phyloP scores from a whole-genome alignment of 768 basidiomycete species.

The Lactarius hengduanensis region DNA sequence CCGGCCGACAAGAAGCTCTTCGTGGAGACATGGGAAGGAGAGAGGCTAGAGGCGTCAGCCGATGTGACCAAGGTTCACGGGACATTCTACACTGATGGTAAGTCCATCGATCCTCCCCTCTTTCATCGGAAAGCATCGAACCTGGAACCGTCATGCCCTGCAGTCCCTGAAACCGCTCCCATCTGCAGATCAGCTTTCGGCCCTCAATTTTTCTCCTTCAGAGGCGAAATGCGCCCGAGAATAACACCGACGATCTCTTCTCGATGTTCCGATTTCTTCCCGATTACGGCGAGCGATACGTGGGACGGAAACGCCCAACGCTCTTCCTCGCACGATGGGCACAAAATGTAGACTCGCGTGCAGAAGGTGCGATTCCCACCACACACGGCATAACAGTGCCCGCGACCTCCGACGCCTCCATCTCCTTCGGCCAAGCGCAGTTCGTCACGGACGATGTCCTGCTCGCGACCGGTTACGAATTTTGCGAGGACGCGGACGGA shows the following conservation, averaged over 20 bases:
- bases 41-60: conserved; percentile 22
- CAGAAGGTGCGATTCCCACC: not conserved
- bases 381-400: conserved; percentile 12
- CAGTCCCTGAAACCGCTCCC: not conserved
- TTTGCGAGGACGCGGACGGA: conserved; percentile 32
- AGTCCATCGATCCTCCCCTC: not conserved
- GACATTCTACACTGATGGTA: conserved; percentile 34
- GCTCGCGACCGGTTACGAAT: conserved; percentile 33
- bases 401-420: not conserved
- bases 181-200: conserved; percentile 14
- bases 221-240: conserved; percentile 27
- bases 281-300: conserved; percentile 24
- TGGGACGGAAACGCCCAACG: conserved; percentile 22
- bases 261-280: conserved; percentile 26
- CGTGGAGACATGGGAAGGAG: conserved; percentile 34
- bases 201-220: conserved; percentile 27
- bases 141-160: not conserved
- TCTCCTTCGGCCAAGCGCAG: conserved; percentile 26
- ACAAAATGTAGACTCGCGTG: not conserved
- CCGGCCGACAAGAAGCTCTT: conserved; percentile 29
- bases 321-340: conserved; percentile 20
- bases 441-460: conserved; percentile 27
- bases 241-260: conserved; percentile 16
- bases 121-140: not conserved
- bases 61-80: conserved; percentile 31